Evolutionary conservation across 139 green algal species (phyloP), one percentile per base, ranked within the genome.

Genomic region (Desmodesmus armatus): DNA sequence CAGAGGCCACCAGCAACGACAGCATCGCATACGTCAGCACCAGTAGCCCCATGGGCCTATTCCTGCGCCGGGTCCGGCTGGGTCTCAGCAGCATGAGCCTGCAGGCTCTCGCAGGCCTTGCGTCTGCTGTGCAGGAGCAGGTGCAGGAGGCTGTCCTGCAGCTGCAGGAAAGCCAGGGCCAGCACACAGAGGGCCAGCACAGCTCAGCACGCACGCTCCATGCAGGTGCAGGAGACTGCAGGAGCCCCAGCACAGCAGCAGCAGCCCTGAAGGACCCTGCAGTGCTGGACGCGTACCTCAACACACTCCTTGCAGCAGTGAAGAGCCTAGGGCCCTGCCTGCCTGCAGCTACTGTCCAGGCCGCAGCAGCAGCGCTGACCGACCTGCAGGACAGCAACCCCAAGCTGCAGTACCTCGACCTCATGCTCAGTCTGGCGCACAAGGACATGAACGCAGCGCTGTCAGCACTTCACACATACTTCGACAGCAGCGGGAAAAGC

Each of bases 261-360:
- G n/a, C 53, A 83, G 39, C 15, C 11, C 60, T 70, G 2, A 80
- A 78, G 35, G 73, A 90, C 2, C 74, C 78, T 9, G 86, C 89
- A 29, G 83, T 90, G 66, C 78, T 93, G 60, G 70, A 82, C 7
- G 84, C 86, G 25, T 88, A 82, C n/a, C n/a, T 93, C 13, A 92
- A 93, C 17, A 80, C 89, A 44, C 55, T 86, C n/a, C 35, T 78
- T 33, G n/a, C 70, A 15, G 78, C 78, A 43, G 35, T 84, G 23
- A 69, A 85, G 43, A 82, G 69, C 33, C 84, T 78, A 23, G 33
- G 69, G 0, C 43, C 15, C 3, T 37, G 37, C 25, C 25, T 66
- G 19, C 70, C 62, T 39, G 83, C 62, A n/a, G 43, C 3, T 27
- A 23, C 76, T 17, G 31, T 65, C 27, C 70, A 72, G 2, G 70